Evolutionary conservation across 2,329 filamentous ascomycete genomes (phyloP).

Genomic region (Ceratocystis smalleyi): DNA sequence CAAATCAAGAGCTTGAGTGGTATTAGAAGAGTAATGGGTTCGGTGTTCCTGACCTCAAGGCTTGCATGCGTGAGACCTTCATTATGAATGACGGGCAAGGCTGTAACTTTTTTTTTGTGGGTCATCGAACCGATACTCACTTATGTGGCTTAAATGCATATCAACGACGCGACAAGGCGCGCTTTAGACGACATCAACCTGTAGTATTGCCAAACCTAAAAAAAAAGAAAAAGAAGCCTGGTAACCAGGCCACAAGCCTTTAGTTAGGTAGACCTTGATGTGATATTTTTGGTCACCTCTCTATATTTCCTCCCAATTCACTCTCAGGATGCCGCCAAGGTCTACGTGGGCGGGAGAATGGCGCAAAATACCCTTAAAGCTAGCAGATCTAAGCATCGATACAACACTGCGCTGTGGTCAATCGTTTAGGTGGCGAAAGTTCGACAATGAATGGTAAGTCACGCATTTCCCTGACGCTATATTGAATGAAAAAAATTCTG

Average conservation of each 20-base stretch:
- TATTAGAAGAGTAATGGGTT: not conserved
- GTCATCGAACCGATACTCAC: conserved; percentile 2
- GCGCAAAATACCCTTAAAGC: conserved; percentile 67
- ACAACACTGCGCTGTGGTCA: conserved; percentile 90
- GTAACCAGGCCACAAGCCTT: not conserved
- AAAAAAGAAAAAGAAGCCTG: not conserved
- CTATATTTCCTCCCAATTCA: not conserved
- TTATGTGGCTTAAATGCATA: conserved; percentile 11
- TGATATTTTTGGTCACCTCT: conserved; percentile 2
- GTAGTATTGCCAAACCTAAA: not conserved
- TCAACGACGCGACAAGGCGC: conserved; percentile 6
- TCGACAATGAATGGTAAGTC: conserved; percentile 63
- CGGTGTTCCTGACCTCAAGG: not conserved
- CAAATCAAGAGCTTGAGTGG: not conserved
- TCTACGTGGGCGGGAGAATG: conserved; percentile 31
- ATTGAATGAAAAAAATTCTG: not conserved
- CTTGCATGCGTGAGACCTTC: not conserved
- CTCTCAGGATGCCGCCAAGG: conserved; percentile 11
- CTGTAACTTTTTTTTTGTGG: conserved; percentile 17
- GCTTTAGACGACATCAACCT: not conserved
- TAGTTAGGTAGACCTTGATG: conserved; percentile 2
- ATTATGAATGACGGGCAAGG: conserved; percentile 12
- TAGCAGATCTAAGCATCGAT: conserved; percentile 82
- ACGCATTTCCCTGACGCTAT: not conserved
- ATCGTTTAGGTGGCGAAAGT: conserved; percentile 88